phyloP scores from a whole-genome alignment of 306 rosid species.

The Acacia melanoxylon region DNA sequence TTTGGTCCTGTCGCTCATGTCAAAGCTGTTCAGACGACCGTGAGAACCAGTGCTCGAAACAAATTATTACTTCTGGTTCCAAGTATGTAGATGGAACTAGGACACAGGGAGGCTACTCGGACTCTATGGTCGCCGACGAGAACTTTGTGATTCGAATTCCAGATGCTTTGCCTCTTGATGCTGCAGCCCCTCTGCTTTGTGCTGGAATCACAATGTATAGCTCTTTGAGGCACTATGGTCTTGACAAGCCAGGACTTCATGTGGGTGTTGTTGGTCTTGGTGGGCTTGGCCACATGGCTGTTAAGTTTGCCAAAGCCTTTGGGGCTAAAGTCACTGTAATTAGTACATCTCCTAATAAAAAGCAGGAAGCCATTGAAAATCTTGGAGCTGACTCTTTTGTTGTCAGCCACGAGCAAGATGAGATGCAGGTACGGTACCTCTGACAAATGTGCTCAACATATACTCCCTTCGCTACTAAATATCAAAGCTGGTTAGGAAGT shows the following conservation, averaged over 20 bases:
- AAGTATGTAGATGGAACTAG: background rate
- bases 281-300: conserved; percentile 40
- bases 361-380: conserved; percentile 47
- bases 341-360: conserved; percentile 58
- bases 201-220: background rate
- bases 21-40: background rate
- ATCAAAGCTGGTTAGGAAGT: too few species aligned
- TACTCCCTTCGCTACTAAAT: too few species aligned
- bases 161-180: background rate
- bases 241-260: background rate
- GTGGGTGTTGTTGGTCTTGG: background rate
- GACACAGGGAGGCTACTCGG: background rate
- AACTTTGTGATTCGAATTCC: background rate
- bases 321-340: conserved; percentile 57
- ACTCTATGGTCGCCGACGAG: background rate
- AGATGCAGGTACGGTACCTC: conserved; percentile 36
- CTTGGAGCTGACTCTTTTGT: conserved; percentile 55
- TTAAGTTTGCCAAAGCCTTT: conserved; percentile 61
- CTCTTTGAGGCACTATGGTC: background rate
- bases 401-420: conserved; percentile 45
- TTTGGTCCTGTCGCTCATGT: background rate
- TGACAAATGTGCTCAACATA: too few species aligned
- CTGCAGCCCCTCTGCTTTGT: background rate
- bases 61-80: background rate
- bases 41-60: background rate